phyloP scores from a whole-genome alignment of 2,329 filamentous ascomycete genomes.

The Aschersonia sp. region DNA sequence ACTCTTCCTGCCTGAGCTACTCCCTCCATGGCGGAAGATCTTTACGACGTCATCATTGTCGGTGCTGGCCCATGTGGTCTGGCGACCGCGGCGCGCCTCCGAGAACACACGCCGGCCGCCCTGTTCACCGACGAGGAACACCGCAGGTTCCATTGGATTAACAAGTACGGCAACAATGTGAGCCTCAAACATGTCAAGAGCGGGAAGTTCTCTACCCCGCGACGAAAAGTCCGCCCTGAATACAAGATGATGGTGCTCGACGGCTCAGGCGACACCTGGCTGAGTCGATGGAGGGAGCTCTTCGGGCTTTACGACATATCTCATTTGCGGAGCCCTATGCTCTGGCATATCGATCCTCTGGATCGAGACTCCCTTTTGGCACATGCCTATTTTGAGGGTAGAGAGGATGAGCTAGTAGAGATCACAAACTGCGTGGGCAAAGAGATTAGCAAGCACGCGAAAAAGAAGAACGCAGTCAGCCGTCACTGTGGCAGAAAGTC shows the following conservation, averaged over 20 bases:
- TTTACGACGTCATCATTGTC: slow-evolving; percentile 56
- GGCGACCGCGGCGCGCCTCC: slow-evolving; percentile 55
- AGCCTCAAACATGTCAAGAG: slow-evolving; percentile 33
- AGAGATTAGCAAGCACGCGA: slow-evolving; percentile 65
- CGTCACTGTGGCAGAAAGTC: slow-evolving; percentile 26
- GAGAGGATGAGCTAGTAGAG: slow-evolving; percentile 52
- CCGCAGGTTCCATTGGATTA: slow-evolving; percentile 65
- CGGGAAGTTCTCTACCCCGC: slow-evolving; percentile 12
- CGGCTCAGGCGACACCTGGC: slow-evolving; percentile 46
- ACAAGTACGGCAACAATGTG: slow-evolving; percentile 46
- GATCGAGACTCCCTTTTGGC: slow-evolving; percentile 61
- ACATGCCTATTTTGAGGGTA: slow-evolving; percentile 45
- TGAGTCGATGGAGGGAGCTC: slow-evolving; percentile 54
- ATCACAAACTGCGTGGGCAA: slow-evolving; percentile 64
- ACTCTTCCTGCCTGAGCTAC: no score
- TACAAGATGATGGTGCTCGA: slow-evolving; percentile 51
- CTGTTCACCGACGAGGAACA: slow-evolving; percentile 77
- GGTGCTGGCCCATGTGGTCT: slow-evolving; percentile 65
- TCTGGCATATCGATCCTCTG: slow-evolving; percentile 65
- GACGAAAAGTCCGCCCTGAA: slow-evolving; percentile 7
- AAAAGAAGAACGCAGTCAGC: slow-evolving; percentile 39
- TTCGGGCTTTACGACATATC: slow-evolving; percentile 56
- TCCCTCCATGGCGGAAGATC: slow-evolving; percentile 8
- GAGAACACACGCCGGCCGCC: slow-evolving; percentile 59
- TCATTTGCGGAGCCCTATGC: slow-evolving; percentile 65